Percentiles rank a stretch among this genome's conserved stretches.
phyloP scores from a whole-genome alignment of 805 yeast genomes.

The Myxozyma monticola region DNA sequence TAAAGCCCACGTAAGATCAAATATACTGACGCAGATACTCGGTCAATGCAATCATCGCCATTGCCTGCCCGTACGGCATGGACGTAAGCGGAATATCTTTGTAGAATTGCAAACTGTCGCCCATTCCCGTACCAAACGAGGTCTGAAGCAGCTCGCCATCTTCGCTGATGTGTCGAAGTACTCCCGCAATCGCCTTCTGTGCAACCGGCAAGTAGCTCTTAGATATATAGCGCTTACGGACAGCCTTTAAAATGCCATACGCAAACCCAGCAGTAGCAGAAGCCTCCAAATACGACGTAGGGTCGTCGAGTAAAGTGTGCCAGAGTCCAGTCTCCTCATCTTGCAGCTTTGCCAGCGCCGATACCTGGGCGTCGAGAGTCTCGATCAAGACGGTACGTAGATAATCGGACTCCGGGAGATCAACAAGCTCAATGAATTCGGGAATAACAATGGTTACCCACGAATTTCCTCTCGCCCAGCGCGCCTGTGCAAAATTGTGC shows the following conservation, averaged over 20 bases:
- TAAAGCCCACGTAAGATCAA: too few relatives aligned
- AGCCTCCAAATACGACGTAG: constrained; percentile 34
- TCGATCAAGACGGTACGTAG: constrained; percentile 38
- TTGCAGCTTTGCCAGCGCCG: constrained; percentile 36
- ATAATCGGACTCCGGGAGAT: constrained; percentile 37
- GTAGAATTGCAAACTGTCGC: constrained; percentile 40
- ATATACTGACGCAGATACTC: constrained; percentile 32
- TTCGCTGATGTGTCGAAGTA: constrained; percentile 36
- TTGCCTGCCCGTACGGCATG: constrained; percentile 44
- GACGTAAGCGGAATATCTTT: constrained; percentile 41
- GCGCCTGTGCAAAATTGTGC: constrained; percentile 31
- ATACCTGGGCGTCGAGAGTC: constrained; percentile 40
- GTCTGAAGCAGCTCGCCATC: constrained; percentile 42
- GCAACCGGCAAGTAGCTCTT: constrained; percentile 36
- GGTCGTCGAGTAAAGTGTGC: constrained; percentile 42
- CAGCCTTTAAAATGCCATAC: constrained; percentile 41
- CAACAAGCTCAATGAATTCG: constrained; percentile 40
- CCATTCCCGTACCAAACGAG: constrained; percentile 44
- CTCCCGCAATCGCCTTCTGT: constrained; percentile 41
- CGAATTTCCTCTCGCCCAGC: constrained; percentile 44
- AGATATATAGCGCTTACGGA: constrained; percentile 37
- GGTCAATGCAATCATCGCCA: constrained; percentile 44
- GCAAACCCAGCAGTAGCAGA: constrained; percentile 44
- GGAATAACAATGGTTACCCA: constrained; percentile 45
- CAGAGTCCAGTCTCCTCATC: constrained; percentile 39